Conservation (phyloP, 139 green algal genomes). For the Chlorella sp. region DNA sequence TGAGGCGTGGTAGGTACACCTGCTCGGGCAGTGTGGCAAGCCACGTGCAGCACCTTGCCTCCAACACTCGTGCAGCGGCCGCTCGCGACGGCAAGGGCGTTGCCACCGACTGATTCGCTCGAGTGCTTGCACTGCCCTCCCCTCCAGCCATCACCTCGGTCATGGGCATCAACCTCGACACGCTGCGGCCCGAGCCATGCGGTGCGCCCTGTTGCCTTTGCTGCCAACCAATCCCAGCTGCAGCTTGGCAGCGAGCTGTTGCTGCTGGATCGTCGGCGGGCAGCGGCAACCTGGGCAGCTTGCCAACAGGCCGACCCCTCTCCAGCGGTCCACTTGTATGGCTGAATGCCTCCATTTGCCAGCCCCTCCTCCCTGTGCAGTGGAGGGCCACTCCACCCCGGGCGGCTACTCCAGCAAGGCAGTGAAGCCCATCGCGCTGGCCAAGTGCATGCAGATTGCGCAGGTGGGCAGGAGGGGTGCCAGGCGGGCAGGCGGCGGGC, state of each 20-base stretch:
- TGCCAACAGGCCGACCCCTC: neutral
- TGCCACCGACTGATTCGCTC: no score
- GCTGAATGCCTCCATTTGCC: neutral
- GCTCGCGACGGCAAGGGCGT: no score
- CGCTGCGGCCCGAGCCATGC: slow-evolving; percentile 77
- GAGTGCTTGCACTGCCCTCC: no score
- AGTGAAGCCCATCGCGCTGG: slow-evolving; percentile 97
- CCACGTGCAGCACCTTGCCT: no score
- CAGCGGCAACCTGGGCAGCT: no score
- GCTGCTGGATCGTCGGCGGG: no score
- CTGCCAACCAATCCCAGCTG: neutral
- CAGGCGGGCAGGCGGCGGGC: neutral
- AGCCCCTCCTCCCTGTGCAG: neutral
- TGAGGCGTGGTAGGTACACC: no score
- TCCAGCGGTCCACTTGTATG: neutral
- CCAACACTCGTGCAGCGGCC: no score
- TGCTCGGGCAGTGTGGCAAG: no score
- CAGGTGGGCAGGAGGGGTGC: neutral
- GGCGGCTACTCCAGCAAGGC: slow-evolving; percentile 87
- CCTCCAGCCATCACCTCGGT: slow-evolving; percentile 75
- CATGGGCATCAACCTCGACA: slow-evolving; percentile 97
- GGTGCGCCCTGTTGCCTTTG: neutral
- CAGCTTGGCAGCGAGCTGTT: no score
- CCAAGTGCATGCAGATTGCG: slow-evolving; percentile 57
- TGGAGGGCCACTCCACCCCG: slow-evolving; percentile 78